phyloP scores from a whole-genome alignment of 164 flowering plant species.

The Annona squamosa region DNA sequence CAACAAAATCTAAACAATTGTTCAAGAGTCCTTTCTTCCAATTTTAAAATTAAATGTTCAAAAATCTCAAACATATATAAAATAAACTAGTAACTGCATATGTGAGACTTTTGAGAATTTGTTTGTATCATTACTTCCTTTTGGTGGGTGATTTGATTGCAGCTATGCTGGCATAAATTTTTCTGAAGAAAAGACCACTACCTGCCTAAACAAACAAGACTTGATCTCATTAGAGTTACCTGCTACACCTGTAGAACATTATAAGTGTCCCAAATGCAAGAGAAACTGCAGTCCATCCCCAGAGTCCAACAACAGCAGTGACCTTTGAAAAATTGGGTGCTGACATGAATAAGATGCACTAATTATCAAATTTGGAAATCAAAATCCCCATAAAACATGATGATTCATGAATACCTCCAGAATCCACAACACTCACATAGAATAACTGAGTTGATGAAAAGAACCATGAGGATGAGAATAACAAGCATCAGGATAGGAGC shows the following conservation, averaged over 20 bases:
- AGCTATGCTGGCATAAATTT: not conserved
- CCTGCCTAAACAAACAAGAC: not conserved
- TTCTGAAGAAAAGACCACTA: not conserved
- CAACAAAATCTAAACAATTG: not conserved
- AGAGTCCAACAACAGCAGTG: slow-evolving; percentile 86
- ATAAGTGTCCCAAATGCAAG: slow-evolving; percentile 51
- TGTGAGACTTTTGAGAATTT: too few relatives aligned
- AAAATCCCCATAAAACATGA: not conserved
- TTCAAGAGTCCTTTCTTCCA: too few relatives aligned
- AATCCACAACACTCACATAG: slow-evolving; percentile 38
- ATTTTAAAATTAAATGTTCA: too few relatives aligned
- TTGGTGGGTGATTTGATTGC: not conserved
- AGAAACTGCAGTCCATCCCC: slow-evolving; percentile 87
- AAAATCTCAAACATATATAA: too few relatives aligned
- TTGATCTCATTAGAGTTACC: slow-evolving; percentile 34
- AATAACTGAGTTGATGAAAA: slow-evolving; percentile 77
- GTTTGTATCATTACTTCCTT: not conserved
- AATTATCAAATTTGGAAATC: slow-evolving; percentile 9
- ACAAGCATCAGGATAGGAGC: slow-evolving; percentile 63
- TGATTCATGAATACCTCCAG: not conserved
- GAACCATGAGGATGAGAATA: slow-evolving; percentile 35
- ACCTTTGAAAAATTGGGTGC: slow-evolving; percentile 69
- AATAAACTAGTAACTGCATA: too few relatives aligned
- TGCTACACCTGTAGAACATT: slow-evolving; percentile 75
- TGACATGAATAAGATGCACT: slow-evolving; percentile 16